Percentiles rank a stretch among this genome's conserved stretches.
These are phyloP conservation scores for Pleurotus eryngii DNA, from an alignment of 768 basidiomycete species.

Conservation along the genomic window DNA sequence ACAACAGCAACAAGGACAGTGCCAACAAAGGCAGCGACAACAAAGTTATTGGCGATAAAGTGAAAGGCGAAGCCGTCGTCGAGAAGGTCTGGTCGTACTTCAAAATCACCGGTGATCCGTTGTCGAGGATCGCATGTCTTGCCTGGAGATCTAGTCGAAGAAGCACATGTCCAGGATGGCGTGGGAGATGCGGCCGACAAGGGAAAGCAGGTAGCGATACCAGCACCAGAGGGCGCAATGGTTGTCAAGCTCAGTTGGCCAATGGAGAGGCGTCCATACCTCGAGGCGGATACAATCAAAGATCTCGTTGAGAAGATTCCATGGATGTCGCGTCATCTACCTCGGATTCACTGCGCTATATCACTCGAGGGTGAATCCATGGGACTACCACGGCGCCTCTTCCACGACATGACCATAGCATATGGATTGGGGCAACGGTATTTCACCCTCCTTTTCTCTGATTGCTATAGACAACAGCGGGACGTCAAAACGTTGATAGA, in stretches of 20 bases:
- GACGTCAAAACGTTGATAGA: slow-evolving; percentile 16
- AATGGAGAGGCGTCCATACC: background rate
- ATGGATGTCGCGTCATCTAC: slow-evolving; percentile 12
- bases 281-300: slow-evolving; percentile 11
- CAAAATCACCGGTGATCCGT: background rate
- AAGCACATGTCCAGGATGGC: background rate
- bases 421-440: slow-evolving; percentile 9
- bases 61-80: background rate
- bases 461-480: slow-evolving; percentile 18
- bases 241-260: slow-evolving; percentile 18
- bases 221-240: background rate
- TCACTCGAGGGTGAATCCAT: slow-evolving; percentile 6
- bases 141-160: background rate
- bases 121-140: slow-evolving; percentile 18
- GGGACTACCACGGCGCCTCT: slow-evolving; percentile 8
- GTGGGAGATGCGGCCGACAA: too few species aligned
- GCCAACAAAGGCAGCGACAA: too few species aligned
- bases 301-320: slow-evolving; percentile 11
- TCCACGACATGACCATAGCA: background rate
- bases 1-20: too few species aligned
- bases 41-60: background rate
- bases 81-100: background rate
- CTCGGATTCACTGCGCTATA: slow-evolving; percentile 4
- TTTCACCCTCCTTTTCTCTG: slow-evolving; percentile 15
- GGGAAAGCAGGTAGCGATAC: too few species aligned